Evolutionary conservation across 75 land plant genomes (phyloP).

Genomic region (Picea glauca): DNA sequence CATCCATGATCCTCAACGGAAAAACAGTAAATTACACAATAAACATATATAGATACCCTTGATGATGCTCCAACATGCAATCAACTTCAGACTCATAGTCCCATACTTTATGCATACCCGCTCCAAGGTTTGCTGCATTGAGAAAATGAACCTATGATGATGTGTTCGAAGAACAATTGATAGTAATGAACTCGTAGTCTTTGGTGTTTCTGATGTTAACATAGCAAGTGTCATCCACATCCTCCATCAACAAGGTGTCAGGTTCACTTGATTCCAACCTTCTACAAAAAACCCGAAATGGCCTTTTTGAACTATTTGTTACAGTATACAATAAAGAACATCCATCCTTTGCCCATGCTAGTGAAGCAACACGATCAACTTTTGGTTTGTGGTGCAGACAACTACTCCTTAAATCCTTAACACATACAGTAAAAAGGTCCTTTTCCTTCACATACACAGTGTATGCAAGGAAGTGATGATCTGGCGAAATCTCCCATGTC

Average conservation of each 20-base stretch:
- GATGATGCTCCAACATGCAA: conserved; percentile 91
- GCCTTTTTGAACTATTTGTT: conserved; percentile 54
- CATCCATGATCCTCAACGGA: no score
- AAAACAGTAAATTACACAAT: no score
- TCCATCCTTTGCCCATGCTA: conserved; percentile 87
- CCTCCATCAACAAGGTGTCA: conserved; percentile 63
- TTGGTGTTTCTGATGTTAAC: conserved; percentile 81
- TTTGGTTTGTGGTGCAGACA: conserved; percentile 46
- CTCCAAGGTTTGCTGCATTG: conserved; percentile 60
- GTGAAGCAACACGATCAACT: conserved; percentile 62
- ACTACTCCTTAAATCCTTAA: conserved; percentile 69
- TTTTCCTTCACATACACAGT: conserved; percentile 77
- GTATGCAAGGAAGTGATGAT: conserved; percentile 82
- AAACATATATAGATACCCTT: conserved; percentile 73
- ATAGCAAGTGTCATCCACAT: conserved; percentile 52
- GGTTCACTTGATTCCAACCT: conserved; percentile 52
- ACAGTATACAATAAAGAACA: conserved; percentile 60
- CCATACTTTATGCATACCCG: conserved; percentile 61
- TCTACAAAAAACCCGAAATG: conserved; percentile 76
- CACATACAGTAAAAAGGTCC: conserved; percentile 60
- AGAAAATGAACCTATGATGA: conserved; percentile 86
- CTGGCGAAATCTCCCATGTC: conserved; percentile 78
- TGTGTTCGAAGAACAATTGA: conserved; percentile 64
- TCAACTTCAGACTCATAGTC: conserved; percentile 57
- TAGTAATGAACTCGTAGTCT: conserved; percentile 68